Conservation (phyloP, 306 rosid genomes). For the Carpinus fangiana region DNA sequence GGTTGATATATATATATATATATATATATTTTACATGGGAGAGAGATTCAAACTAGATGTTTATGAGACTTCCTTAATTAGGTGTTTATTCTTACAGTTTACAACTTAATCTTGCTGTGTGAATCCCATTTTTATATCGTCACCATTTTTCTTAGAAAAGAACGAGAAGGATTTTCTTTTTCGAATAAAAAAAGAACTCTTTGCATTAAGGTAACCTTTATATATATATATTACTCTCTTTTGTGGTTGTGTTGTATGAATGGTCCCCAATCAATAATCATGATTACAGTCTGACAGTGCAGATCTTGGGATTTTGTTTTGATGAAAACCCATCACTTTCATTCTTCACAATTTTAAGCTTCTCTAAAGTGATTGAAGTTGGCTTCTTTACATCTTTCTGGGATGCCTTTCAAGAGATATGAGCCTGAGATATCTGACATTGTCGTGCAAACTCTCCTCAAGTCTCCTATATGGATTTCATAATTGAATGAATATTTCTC, state of each 20-base stretch:
- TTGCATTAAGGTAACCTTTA: no score
- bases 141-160: no score
- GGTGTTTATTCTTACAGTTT: no score
- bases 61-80: no score
- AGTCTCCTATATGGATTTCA: not conserved
- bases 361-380: not conserved
- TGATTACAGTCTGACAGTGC: not conserved
- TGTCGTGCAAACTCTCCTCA: not conserved
- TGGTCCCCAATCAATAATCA: not conserved
- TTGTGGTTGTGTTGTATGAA: not conserved
- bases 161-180: no score
- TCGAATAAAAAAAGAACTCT: no score
- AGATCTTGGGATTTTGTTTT: not conserved
- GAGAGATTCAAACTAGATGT: no score
- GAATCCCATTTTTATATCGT: no score
- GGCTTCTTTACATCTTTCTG: not conserved
- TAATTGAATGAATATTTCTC: not conserved
- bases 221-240: not conserved
- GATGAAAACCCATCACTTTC: not conserved
- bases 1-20: no score
- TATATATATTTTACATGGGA: no score
- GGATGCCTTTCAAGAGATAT: not conserved
- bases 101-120: no score
- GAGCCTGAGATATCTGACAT: not conserved
- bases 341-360: not conserved